phyloP scores from a whole-genome alignment of 2,329 filamentous ascomycete genomes.

The Chaetomium strumarium region DNA sequence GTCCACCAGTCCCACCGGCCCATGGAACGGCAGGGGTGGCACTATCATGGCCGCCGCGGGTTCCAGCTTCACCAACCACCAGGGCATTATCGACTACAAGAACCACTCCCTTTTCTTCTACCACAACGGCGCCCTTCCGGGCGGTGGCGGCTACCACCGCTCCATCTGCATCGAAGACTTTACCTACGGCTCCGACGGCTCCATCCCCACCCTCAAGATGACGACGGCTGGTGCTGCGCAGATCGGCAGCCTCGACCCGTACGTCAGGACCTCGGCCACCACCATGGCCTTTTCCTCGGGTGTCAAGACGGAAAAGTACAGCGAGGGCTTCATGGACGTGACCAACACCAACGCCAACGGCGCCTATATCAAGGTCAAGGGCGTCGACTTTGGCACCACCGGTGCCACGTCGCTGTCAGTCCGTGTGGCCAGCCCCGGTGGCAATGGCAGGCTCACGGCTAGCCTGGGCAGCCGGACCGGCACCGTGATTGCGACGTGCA shows the following conservation, averaged over 20 bases:
- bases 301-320: conserved; percentile 1
- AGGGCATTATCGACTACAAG: conserved; percentile 28
- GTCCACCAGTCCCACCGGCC: conserved; percentile 24
- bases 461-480: conserved; percentile 26
- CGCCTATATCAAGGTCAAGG: conserved; percentile 31
- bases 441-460: conserved; percentile 27
- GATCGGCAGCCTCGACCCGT: conserved; percentile 25
- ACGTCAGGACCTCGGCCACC: conserved; percentile 26
- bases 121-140: conserved; percentile 30
- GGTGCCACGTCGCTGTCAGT: conserved; percentile 25
- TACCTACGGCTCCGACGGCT: conserved; percentile 26
- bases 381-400: conserved; percentile 28
- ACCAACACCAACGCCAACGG: conserved; percentile 26
- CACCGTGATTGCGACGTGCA: conserved; percentile 26
- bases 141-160: conserved; percentile 26
- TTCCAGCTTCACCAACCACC: conserved; percentile 29
- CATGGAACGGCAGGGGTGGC: conserved; percentile 30
- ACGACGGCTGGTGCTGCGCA: conserved; percentile 27
- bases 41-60: conserved; percentile 28
- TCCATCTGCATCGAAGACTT: conserved; percentile 28
- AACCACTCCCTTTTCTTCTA: conserved; percentile 30
- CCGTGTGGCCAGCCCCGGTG: conserved; percentile 25
- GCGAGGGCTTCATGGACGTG: conserved; percentile 26
- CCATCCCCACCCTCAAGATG: conserved; percentile 28
- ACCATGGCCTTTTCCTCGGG: conserved; percentile 27